Base-by-base conservation (phyloP, 1,139 yeast species). In the Saccharomyces pastorianus region DNA sequence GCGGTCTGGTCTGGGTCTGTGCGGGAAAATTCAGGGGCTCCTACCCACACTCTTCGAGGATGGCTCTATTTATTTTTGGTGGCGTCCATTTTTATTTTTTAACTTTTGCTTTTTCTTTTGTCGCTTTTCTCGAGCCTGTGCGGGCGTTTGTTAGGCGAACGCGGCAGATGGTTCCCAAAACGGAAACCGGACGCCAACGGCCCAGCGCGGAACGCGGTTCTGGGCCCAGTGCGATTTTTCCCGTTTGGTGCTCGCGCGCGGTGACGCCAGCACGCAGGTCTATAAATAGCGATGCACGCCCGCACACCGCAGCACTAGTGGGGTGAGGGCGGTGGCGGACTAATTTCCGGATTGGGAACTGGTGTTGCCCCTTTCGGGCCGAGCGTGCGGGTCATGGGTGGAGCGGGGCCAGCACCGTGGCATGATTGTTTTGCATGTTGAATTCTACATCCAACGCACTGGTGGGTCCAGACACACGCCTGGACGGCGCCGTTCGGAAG, bases 1-100 rank as follows among this genome's bases (percentile, higher is more conserved):
- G 93, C 71, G n/a, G n/a, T n/a, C n/a, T n/a, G n/a, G 93, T 93
- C 56, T 95, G n/a, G n/a, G 95, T 72, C 93, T 93, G 71, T 99
- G 95, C 52, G 93, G 98, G 17, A 99, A 93, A 71, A 76, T 93
- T 62, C 93, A 91, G 70, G 99, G 99, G 89, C 68, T 96, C 91
- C 55, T 98, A 93, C 71, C 87, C 96, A 7, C 96, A 7, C 98
- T 98, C 0, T 96, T 96, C 29, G 98, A 29, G 32, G 32, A 29
- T 29, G 32, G 32, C 32, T 29, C 32, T 29, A 1, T 29, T 29
- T 29, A 29, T 1, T 29, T 29, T 29, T 29, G 32, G 32, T 29
- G 32, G 32, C 32, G 32, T 29, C 2, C 4, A 29, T 29, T 29
- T 29, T 29, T 29, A 1, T 29, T 29, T 29, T 29, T 29, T 9